Base-by-base conservation (phyloP, 164 flowering plant species). In the Umbilicus rupestris region DNA sequence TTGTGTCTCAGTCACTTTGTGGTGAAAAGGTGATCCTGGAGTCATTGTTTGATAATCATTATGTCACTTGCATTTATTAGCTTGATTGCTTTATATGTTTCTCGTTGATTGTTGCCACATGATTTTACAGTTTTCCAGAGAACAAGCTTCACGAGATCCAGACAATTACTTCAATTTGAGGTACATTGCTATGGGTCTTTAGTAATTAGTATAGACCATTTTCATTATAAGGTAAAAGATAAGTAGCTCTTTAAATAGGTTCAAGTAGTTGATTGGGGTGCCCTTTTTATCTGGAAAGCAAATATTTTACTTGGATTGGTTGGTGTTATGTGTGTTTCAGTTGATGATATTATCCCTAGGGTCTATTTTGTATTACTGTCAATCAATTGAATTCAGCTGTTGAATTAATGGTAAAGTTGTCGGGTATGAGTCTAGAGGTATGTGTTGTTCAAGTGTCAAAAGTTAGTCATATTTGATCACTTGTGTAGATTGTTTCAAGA, bases 151-250 rank as follows among this genome's bases (percentile, higher is more conserved):
- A 5, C 80, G 84, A 66, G 93, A 91, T 69, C 96, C 99, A 33
- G 94, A 85, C 55, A 81, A 83, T 71, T 91, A 78, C 81, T 91
- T 94, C 84, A 94, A 94, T 71, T 79, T 94, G 72, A 89, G 97
- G 98, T 94, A 73, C 29, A 0, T 6, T 16, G 46, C n/a, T n/a
- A n/a, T n/a, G n/a, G n/a, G n/a, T n/a, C 35, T 15, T 41, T 20
- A 16, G 28, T 57, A 11, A 29, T 52, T 4, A 22, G 3, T 45
- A 29, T 63, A n/a, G n/a, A 6, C 4, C 31, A 20, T n/a, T 62
- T 33, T 31, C 29, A 7, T 44, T 42, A 9, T 39, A 1, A 24
- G 35, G 2, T n/a, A 62, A n/a, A 19, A 17, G 62, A 30, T 57
- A 15, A 57, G 12, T 10, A 20, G 55, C 11, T 35, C 37, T 7